phyloP scores from a whole-genome alignment of 2,329 filamentous ascomycete genomes.

The Sodiomyces alkalinus region DNA sequence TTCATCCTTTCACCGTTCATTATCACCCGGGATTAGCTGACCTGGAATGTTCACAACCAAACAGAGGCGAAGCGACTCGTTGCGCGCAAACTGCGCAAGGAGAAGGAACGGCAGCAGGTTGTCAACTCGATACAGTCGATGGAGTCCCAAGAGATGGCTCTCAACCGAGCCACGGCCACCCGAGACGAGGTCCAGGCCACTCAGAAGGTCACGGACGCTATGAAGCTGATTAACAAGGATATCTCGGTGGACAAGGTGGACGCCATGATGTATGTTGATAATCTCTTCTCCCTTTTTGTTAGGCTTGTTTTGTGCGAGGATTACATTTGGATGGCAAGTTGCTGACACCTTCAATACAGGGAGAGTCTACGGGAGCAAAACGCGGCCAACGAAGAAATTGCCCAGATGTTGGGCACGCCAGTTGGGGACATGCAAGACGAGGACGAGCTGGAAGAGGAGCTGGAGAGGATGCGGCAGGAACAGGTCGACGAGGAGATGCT shows the following conservation, averaged over 20 bases:
- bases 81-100: conserved; percentile 85
- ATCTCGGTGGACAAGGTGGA: conserved; percentile 92
- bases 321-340: conserved; percentile 1
- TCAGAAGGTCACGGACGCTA: conserved; percentile 78
- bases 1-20: too few relatives aligned
- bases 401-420: conserved; percentile 63
- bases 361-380: conserved; percentile 86
- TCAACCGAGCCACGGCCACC: conserved; percentile 98
- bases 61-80: conserved; percentile 60
- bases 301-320: not conserved
- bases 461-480: conserved; percentile 82
- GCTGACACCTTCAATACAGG: conserved; percentile 35
- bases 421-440: conserved; percentile 64
- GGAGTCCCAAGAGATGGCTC: conserved; percentile 89
- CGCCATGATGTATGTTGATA: conserved; percentile 64
- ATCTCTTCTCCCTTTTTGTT: not conserved
- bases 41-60: too few relatives aligned
- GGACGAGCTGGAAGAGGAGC: conserved; percentile 67
- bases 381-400: conserved; percentile 84
- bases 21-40: too few relatives aligned
- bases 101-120: conserved; percentile 85
- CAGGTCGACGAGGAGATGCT: conserved; percentile 88
- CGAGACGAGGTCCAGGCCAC: conserved; percentile 89
- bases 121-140: conserved; percentile 78
- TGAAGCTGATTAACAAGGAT: conserved; percentile 84